phyloP scores from a whole-genome alignment of 345 rosid species.

The Ricinus communis region DNA sequence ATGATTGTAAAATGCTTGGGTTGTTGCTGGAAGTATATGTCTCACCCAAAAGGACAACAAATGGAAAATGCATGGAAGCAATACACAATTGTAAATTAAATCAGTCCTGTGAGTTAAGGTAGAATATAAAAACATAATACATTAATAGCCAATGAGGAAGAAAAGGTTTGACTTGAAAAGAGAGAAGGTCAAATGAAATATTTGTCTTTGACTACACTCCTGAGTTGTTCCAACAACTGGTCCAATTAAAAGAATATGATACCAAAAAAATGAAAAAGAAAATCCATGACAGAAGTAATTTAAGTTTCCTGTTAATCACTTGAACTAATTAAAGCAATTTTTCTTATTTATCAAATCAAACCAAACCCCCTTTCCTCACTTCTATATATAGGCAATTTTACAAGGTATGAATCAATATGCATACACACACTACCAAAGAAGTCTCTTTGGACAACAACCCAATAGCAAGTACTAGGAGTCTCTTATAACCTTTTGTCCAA shows the following conservation, averaged over 20 bases:
- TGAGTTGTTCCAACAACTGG: constrained; percentile 68
- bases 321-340: not conserved
- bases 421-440: not conserved
- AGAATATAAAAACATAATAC: not conserved
- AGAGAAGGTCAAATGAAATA: constrained; percentile 45
- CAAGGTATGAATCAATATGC: constrained; percentile 17
- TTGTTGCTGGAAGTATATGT: not conserved
- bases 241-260: constrained; percentile 1
- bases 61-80: not conserved
- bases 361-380: constrained; percentile 29
- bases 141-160: not conserved
- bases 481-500: not conserved
- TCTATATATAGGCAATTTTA: constrained; percentile 32
- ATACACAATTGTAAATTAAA: too few species aligned
- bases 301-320: not conserved
- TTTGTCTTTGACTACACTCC: constrained; percentile 77
- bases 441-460: too few species aligned
- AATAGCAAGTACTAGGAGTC: too few species aligned
- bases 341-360: not conserved
- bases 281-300: not conserved
- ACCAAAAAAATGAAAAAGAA: not conserved
- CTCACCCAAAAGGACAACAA: not conserved
- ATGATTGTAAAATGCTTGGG: not conserved
- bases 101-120: not conserved
- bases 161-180: constrained; percentile 36